Evolutionary conservation across 2,329 filamentous ascomycete genomes (phyloP).

Genomic region (Westerdykella aurantiaca): DNA sequence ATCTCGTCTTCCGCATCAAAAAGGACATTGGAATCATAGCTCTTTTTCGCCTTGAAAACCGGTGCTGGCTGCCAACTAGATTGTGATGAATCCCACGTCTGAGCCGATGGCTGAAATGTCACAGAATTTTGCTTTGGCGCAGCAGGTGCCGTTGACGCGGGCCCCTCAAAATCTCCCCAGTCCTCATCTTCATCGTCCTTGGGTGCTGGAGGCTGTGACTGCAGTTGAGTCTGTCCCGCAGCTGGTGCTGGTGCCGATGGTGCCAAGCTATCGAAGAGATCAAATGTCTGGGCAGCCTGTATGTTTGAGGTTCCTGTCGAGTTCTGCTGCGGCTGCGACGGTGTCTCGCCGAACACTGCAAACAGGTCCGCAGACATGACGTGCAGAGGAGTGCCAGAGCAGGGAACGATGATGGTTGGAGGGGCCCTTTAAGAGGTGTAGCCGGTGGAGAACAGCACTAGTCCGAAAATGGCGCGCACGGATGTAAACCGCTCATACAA

Average conservation of each 20-base stretch:
- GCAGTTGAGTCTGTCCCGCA: conserved; percentile 10
- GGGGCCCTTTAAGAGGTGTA: background rate
- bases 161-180: conserved; percentile 40
- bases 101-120: conserved; percentile 4
- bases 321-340: conserved; percentile 13
- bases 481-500: too few species aligned
- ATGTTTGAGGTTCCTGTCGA: too few species aligned
- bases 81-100: conserved; percentile 8
- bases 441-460: too few species aligned
- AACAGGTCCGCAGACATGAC: conserved; percentile 35
- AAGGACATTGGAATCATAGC: conserved; percentile 34
- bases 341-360: conserved; percentile 25
- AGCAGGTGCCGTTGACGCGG: conserved; percentile 12
- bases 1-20: conserved; percentile 38
- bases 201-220: conserved; percentile 4
- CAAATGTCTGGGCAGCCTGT: conserved; percentile 19
- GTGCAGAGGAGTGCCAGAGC: background rate
- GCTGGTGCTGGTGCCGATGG: conserved; percentile 8
- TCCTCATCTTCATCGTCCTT: conserved; percentile 30
- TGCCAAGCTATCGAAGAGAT: conserved; percentile 32
- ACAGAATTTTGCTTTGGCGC: conserved; percentile 12
- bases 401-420: background rate
- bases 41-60: conserved; percentile 27
- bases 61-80: conserved; percentile 22
- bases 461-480: too few species aligned